Evolutionary conservation across 495 filamentous ascomycete species (phyloP).

Genomic region (Corynascus novoguineensis): DNA sequence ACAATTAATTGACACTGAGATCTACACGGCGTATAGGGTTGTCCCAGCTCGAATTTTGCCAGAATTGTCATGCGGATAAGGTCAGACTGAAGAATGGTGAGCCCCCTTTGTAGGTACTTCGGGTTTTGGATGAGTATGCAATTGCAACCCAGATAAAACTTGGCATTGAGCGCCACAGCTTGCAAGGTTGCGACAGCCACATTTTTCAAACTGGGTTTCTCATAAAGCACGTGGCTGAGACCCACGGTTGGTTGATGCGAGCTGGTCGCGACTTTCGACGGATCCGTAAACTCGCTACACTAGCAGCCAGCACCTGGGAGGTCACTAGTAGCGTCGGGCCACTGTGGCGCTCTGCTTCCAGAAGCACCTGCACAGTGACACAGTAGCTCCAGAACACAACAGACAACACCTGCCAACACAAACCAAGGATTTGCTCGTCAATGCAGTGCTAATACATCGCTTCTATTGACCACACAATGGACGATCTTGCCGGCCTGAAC

Average conservation of each 20-base stretch:
- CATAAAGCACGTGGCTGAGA: background rate
- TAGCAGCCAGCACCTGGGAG: background rate
- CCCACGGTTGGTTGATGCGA: too few species aligned
- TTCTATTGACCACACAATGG: conserved; percentile 35
- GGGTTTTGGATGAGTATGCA: background rate
- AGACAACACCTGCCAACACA: too few species aligned
- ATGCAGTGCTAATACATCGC: conserved; percentile 9
- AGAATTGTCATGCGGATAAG: background rate
- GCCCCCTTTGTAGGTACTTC: too few species aligned
- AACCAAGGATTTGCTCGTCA: background rate
- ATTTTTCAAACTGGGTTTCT: background rate
- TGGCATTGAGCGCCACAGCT: background rate
- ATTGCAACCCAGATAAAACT: too few species aligned
- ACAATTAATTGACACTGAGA: too few species aligned
- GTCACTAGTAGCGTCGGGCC: background rate
- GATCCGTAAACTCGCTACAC: background rate
- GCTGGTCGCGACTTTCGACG: background rate
- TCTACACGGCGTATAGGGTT: too few species aligned
- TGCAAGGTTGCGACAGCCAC: background rate
- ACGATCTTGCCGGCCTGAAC: conserved; percentile 49
- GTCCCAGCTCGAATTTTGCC: too few species aligned
- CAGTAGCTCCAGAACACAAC: background rate
- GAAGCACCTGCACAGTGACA: background rate
- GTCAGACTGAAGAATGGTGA: too few species aligned
- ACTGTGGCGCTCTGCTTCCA: background rate